Evolutionary conservation across 2,329 filamentous ascomycete genomes (phyloP), one percentile per base, ranked within the genome.

Genomic region (Lizonia empirigonia): DNA sequence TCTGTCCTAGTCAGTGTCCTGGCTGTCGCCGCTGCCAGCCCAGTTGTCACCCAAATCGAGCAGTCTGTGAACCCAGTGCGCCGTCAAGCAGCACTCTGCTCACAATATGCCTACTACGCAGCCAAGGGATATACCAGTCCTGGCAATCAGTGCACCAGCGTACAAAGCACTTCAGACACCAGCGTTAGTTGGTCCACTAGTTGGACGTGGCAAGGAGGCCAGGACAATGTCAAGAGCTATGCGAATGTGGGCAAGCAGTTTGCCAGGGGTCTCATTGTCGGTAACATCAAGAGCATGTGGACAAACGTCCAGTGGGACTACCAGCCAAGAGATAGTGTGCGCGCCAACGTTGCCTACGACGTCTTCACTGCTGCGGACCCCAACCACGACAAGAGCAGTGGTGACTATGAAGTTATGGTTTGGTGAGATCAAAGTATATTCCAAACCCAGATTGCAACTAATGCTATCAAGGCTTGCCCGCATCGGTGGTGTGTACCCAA

Each of bases 301-400:
- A 63, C 62, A 6, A 55, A 41, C 24, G 54, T 59, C 26, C 44
- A 57, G 33, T 65, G 60, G 60, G 53, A 56, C 41, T 64, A 66
- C 46, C 50, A 60, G 33, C 57, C 46, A 2, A 22, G 40, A 15
- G 45, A 41, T 23, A 54, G 55, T 30, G 50, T 60, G 3, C 57
- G 60, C 15, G 52, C 50, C 44, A 65, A 67, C 36, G 60, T 67
- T 37, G 64, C 63, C n/a, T 65, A 64, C 35, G 62, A 65, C 35
- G 10, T 65, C n/a, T 65, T 65, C 50, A 64, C 60, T 26, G 52
- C 61, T 30, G 36, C 52, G 13, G 53, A 65, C 20, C 39, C 55
- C 7, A 64, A 64, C 38, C 62, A 63, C 37, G 50, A 34, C 47
- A 63, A 45, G 23, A 64, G 60, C 56, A 64, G 62, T 36, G 59